Base-by-base conservation (phyloP, 1,139 yeast genomes). In the Geotrichum aggregatum region DNA sequence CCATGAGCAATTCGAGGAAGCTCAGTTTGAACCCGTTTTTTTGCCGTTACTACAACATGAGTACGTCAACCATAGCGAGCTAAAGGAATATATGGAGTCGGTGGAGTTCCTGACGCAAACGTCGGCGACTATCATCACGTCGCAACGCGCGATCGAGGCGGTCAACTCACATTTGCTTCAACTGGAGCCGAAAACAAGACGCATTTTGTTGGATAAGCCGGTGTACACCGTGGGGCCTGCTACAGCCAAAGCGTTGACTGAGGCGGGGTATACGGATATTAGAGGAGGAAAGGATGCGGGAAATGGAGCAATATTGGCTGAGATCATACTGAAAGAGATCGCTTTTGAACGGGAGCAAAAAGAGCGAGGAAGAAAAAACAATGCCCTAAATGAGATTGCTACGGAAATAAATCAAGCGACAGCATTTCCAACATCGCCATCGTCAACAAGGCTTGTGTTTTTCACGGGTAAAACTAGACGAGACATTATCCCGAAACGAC, bases 181-280 rank as follows among this genome's bases (percentile, higher is more conserved):
- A 26, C 59, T 10, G 47, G 44, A 0, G 44, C 47, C 3, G 46
- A 60, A 11, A 58, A 60, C 47, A 5, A 52, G 47, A 30, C 56
- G 56, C 6, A 52, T 52, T 1, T 54, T 59, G 30, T 33, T 54
- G 13, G 51, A 60, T 0, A 81, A 80, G 60, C 77, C 83, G 0
- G 84, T 84, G 0, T 92, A 83, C 63, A 88, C 97, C 0, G 97
- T 92, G 5, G 98, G 98, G 0, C 96, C 96, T 0, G 92, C 96
- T 0, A 91, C 98, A 0, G 77, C 76, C 22, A 72, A 73, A 19
- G 80, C 84, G n/a, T 68, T 91, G 16, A 59, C 65, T 3, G 71
- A 74, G 4, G 70, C 81, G 30, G 96, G 96, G 1, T 91, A 89
- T 63, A 63, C 56, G 1, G 76, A 82, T 57, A 77, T 92, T 0